phyloP scores from a whole-genome alignment of 352 stramenopile genomes.

The Globisporangium sylvaticum region DNA sequence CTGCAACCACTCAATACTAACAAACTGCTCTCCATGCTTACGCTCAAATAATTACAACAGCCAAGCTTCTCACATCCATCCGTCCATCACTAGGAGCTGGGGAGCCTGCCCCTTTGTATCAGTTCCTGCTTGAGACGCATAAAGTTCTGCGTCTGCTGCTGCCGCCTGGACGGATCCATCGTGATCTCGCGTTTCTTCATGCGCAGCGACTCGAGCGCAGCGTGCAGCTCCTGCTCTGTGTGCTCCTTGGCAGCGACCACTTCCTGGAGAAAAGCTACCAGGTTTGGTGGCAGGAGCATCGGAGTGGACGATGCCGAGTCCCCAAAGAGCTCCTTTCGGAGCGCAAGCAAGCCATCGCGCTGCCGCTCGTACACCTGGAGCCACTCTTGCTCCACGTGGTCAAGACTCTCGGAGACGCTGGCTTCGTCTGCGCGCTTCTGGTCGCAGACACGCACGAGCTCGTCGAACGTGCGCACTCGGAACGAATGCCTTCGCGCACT shows the following conservation, averaged over 20 bases:
- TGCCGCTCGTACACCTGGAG: constrained; percentile 1
- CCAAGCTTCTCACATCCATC: background rate
- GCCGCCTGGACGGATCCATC: constrained; percentile 10
- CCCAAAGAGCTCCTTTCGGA: constrained; percentile 13
- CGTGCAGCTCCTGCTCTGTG: constrained; percentile 12
- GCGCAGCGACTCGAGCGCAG: constrained; percentile 9
- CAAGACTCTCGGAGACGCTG: background rate
- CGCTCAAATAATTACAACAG: background rate
- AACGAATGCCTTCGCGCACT: constrained; percentile 48
- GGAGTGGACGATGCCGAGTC: constrained; percentile 40
- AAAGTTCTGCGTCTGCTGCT: constrained; percentile 9
- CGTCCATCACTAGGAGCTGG: constrained; percentile 20
- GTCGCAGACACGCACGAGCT: constrained; percentile 13
- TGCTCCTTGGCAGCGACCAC: constrained; percentile 6
- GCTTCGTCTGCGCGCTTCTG: constrained; percentile 5
- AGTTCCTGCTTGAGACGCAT: constrained; percentile 30
- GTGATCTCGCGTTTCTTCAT: constrained; percentile 14
- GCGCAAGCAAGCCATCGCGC: background rate
- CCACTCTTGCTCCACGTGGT: constrained; percentile 9
- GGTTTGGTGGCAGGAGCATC: constrained; percentile 90
- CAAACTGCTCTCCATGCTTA: background rate
- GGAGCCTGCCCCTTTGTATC: constrained; percentile 15
- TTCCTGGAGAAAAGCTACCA: constrained; percentile 50
- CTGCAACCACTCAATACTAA: background rate
- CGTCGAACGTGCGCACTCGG: constrained; percentile 23